Base-by-base conservation (phyloP, 345 rosid genomes). In the Lepidium sativum region DNA sequence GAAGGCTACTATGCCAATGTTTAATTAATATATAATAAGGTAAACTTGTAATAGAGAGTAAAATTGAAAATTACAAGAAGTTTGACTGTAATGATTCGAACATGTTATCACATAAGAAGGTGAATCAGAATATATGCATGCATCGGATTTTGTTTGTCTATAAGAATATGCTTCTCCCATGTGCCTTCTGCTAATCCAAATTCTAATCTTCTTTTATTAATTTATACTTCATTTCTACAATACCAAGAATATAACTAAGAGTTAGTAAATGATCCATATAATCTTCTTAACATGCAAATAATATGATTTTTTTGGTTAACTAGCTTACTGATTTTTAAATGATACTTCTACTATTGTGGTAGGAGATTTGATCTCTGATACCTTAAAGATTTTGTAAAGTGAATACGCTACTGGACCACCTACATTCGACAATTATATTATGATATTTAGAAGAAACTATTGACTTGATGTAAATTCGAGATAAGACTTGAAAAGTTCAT, bases 21-120 rank as follows among this genome's bases (percentile, higher is more conserved):
- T 27, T 5, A 6, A 27, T 6, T 27, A 33, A 51, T 5, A 21
- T 60, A 60, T 18, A 48, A 32, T 21, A 20, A 59, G 17, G 45
- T 3, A n/a, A 38, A 39, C 11, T 32, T 43, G 8, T 9, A 14
- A 15, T 8, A 34, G 11, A 38, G 21, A 2, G 38, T 42, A 25
- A 61, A 43, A 44, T 35, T 54, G 43, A 54, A 29, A 27, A 45
- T 4, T 17, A 54, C 63, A 38, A 63, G 50, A 70, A 44, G 12
- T 70, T 63, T 63, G 69, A 71, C 69, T 41, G 58, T 71, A 63
- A 71, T 71, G 75, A 71, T 71, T 37, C 52, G 51, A 63, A 40
- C 69, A 71, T 71, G 75, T 71, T 71, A 63, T 51, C 42, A 44
- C 13, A 45, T 42, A 53, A 20, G 61, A 57, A 43, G 33, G 54